A percentile compares a stretch with the other conserved stretches of the same genome.
Evolutionary conservation across 2,329 filamentous ascomycete species (phyloP).

Genomic region (Leptographium lundbergii): DNA sequence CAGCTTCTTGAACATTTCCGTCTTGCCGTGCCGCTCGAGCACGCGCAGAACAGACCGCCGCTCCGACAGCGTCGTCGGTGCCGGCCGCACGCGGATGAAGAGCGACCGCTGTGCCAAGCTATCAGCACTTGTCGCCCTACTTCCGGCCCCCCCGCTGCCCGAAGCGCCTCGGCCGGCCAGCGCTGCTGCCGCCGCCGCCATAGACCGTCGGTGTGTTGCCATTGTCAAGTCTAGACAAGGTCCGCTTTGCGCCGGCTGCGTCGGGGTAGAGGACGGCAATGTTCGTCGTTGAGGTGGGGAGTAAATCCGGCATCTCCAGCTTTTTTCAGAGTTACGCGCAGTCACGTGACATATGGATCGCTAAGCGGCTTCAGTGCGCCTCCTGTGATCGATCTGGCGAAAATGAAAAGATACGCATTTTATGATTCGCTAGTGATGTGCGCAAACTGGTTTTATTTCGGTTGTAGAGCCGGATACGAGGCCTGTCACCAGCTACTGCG

Average conservation of each 20-base stretch:
- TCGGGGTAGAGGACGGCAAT: too few relatives aligned
- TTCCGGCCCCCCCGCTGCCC: background rate
- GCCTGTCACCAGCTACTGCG: too few relatives aligned
- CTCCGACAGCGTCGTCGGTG: constrained; percentile 38
- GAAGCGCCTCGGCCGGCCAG: background rate
- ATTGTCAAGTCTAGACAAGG: background rate
- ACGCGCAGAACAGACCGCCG: constrained; percentile 41
- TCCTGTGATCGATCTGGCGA: too few relatives aligned
- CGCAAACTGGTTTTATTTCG: background rate
- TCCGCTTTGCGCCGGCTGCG: too few relatives aligned
- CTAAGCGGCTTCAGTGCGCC: too few relatives aligned
- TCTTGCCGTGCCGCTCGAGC: constrained; percentile 33
- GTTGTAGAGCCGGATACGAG: too few relatives aligned
- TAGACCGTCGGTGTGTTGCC: background rate
- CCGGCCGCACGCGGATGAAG: constrained; percentile 37
- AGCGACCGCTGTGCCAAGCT: constrained; percentile 19
- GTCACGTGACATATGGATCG: background rate
- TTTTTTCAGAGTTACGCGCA: background rate
- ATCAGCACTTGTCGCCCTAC: background rate
- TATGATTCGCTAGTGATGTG: background rate
- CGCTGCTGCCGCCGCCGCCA: background rate
- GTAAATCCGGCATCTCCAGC: background rate
- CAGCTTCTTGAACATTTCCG: constrained; percentile 41
- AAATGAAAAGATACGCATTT: too few relatives aligned
- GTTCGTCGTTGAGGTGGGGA: background rate